Conservation (phyloP, 1,139 yeast genomes). For the Debaryomycetaceae sp. region DNA sequence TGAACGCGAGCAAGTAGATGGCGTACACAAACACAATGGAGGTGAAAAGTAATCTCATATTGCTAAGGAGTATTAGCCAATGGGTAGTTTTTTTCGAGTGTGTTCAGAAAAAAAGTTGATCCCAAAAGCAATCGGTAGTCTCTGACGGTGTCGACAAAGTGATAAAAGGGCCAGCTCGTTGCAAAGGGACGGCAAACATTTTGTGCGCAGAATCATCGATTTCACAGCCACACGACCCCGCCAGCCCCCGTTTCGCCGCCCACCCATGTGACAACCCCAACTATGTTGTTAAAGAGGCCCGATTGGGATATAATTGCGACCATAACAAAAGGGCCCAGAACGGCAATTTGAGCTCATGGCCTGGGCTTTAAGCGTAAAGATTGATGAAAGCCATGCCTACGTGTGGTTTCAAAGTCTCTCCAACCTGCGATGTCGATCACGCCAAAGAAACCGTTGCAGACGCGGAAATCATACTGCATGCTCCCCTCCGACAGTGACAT, state of each 20-base stretch:
- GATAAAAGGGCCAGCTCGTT: too few species aligned
- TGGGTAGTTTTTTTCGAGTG: too few species aligned
- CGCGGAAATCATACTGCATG: slow-evolving; percentile 13
- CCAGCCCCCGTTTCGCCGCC: too few species aligned
- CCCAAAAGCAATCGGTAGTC: too few species aligned
- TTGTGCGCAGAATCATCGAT: too few species aligned
- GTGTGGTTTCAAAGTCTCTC: slow-evolving; percentile 1
- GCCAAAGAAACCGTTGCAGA: slow-evolving; percentile 10
- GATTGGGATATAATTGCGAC: slow-evolving; percentile 2
- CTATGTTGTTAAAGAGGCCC: slow-evolving; percentile 1
- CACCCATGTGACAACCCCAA: too few species aligned
- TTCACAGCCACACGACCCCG: too few species aligned
- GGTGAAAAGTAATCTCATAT: slow-evolving; percentile 25
- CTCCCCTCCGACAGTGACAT: slow-evolving; percentile 1
- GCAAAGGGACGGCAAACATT: too few species aligned
- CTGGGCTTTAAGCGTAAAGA: slow-evolving; percentile 1
- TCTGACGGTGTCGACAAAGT: too few species aligned
- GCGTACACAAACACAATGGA: slow-evolving; percentile 30
- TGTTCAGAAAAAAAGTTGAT: too few species aligned
- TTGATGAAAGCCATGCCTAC: background rate
- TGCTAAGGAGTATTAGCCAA: too few species aligned
- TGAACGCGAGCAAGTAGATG: slow-evolving; percentile 36
- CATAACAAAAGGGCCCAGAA: slow-evolving; percentile 8
- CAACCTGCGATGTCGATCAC: slow-evolving; percentile 6
- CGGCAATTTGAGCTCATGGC: slow-evolving; percentile 1